Evolutionary conservation across 2,329 filamentous ascomycete species (phyloP).

Genomic region (Plectosphaerella plurivora): DNA sequence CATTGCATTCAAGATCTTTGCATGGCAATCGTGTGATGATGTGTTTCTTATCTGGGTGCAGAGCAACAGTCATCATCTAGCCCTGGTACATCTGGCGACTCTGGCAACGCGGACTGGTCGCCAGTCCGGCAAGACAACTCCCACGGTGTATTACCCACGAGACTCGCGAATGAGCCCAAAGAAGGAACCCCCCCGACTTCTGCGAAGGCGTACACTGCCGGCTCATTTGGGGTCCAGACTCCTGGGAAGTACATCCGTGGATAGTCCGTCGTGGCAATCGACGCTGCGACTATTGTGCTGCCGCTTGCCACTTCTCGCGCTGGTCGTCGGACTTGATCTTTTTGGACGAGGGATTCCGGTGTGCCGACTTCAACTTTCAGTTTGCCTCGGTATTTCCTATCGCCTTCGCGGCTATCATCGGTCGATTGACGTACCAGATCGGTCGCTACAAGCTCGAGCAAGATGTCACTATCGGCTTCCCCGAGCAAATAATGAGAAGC

Average conservation of each 20-base stretch:
- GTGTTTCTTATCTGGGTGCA: too few relatives aligned
- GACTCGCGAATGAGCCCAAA: not conserved
- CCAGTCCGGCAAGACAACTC: too few relatives aligned
- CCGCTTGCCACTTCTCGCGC: not conserved
- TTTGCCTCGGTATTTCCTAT: conserved; percentile 21
- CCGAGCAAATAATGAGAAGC: conserved; percentile 24
- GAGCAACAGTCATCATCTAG: too few relatives aligned
- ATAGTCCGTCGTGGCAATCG: not conserved
- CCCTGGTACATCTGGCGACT: too few relatives aligned
- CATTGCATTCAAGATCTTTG: too few relatives aligned
- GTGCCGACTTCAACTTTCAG: not conserved
- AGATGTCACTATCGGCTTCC: conserved; percentile 17
- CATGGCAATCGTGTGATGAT: too few relatives aligned
- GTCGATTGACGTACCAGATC: conserved; percentile 18
- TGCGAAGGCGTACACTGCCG: too few relatives aligned
- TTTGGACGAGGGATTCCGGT: not conserved
- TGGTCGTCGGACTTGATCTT: not conserved
- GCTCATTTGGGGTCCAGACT: too few relatives aligned
- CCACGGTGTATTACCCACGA: too few relatives aligned
- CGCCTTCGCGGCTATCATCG: conserved; percentile 20
- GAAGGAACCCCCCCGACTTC: not conserved
- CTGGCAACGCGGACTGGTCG: too few relatives aligned
- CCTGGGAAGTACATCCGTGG: not conserved
- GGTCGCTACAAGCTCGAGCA: conserved; percentile 20
- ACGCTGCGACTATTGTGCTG: not conserved